Evolutionary conservation across 1,139 yeast species (phyloP).

Genomic region (Suhomyces bokatorum): DNA sequence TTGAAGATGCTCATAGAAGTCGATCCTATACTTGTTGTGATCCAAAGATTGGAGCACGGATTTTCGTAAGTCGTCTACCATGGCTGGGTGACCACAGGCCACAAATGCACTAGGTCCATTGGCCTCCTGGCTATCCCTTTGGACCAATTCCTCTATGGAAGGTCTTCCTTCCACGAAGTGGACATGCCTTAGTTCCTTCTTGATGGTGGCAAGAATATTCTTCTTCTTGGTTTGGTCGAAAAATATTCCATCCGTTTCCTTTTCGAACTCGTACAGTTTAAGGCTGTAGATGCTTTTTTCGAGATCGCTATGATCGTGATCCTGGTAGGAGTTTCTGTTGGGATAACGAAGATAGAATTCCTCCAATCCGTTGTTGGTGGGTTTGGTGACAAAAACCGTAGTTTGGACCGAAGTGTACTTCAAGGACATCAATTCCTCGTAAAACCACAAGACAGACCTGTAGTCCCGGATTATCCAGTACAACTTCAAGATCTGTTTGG

Average conservation of each 20-base stretch:
- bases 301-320: neutral
- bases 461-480: slow-evolving; percentile 55
- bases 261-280: neutral
- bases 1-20: slow-evolving; percentile 47
- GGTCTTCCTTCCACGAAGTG: slow-evolving; percentile 39
- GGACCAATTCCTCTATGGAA: slow-evolving; percentile 26
- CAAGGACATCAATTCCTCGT: slow-evolving; percentile 45
- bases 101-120: slow-evolving; percentile 42
- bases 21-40: slow-evolving; percentile 37
- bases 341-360: slow-evolving; percentile 20
- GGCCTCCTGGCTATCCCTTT: slow-evolving; percentile 28
- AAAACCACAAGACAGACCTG: slow-evolving; percentile 49
- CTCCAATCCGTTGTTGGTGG: slow-evolving; percentile 21
- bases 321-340: neutral
- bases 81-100: slow-evolving; percentile 53
- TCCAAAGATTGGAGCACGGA: slow-evolving; percentile 32
- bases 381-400: slow-evolving; percentile 45
- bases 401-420: slow-evolving; percentile 31
- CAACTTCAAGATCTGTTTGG: slow-evolving; percentile 34
- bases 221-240: slow-evolving; percentile 1
- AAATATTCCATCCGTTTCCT: neutral
- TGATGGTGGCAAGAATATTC: neutral
- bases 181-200: slow-evolving; percentile 23
- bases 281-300: neutral
- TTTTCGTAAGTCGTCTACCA: slow-evolving; percentile 53